Evolutionary conservation across 495 filamentous ascomycete genomes (phyloP).

Genomic region (Talaromyces borbonicus): DNA sequence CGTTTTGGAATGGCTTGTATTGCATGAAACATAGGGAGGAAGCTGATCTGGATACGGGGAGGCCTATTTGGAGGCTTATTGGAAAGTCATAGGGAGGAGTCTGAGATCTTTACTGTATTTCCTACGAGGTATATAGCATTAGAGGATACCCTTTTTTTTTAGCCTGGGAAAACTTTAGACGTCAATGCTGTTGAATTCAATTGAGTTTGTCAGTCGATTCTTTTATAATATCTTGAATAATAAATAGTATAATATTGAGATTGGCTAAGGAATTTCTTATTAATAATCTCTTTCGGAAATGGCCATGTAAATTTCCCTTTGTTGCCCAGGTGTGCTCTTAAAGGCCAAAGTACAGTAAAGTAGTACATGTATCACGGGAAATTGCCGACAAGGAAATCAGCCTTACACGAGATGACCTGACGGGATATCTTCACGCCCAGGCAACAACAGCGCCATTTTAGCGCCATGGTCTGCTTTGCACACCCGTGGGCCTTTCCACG

Average conservation of each 20-base stretch:
- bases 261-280: too few species aligned
- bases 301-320: too few species aligned
- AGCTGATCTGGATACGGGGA: slow-evolving; percentile 16
- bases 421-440: neutral
- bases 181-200: neutral
- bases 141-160: slow-evolving; percentile 7
- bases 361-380: too few species aligned
- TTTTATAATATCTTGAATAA: too few species aligned
- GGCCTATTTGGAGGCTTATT: too few species aligned
- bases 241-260: too few species aligned
- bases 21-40: slow-evolving; percentile 18
- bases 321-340: too few species aligned
- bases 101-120: neutral
- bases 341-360: too few species aligned
- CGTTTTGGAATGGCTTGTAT: slow-evolving; percentile 78
- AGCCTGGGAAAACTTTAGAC: slow-evolving; percentile 1
- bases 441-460: slow-evolving; percentile 1
- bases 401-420: neutral
- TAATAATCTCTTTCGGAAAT: too few species aligned
- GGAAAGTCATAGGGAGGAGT: slow-evolving; percentile 4
- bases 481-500: too few species aligned
- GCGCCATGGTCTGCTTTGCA: neutral
- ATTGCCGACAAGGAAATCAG: too few species aligned
- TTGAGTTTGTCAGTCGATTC: neutral
- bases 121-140: slow-evolving; percentile 4